These are phyloP conservation scores for Aspergillus funiculosus DNA, from an alignment of 495 filamentous ascomycete genomes.

Conservation along the genomic window DNA sequence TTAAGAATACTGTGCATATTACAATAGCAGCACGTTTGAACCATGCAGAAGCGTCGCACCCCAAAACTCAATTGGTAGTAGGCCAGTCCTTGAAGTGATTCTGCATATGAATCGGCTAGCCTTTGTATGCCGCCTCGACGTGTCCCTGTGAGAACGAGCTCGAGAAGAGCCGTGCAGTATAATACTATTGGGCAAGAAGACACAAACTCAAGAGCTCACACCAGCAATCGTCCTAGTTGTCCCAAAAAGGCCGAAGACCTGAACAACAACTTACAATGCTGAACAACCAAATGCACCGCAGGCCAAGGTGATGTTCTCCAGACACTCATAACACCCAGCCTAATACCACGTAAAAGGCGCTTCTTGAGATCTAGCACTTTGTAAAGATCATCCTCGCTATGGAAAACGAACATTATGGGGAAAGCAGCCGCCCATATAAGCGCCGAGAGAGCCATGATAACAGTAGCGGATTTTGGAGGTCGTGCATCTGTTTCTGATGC, in stretches of 20 bases:
- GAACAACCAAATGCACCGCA: not conserved
- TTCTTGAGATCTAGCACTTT: not conserved
- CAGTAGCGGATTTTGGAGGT: not conserved
- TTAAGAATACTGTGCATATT: too few species aligned
- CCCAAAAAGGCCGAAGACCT: not conserved
- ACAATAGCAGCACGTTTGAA: too few species aligned
- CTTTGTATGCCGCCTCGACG: not conserved
- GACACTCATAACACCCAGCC: not conserved
- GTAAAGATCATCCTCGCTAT: not conserved
- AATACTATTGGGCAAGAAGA: not conserved
- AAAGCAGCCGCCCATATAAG: conserved; percentile 3
- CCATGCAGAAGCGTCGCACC: too few species aligned
- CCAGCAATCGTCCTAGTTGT: not conserved
- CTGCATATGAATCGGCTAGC: too few species aligned
- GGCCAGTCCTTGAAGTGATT: too few species aligned
- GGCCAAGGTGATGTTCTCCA: not conserved
- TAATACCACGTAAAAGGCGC: not conserved
- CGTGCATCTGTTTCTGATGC: conserved; percentile 4
- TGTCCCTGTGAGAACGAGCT: not conserved
- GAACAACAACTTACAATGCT: not conserved
- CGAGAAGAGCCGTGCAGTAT: not conserved
- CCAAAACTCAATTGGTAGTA: too few species aligned
- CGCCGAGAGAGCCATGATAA: not conserved
- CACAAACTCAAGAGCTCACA: not conserved
- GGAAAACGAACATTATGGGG: conserved; percentile 3